Conservation (phyloP, 2,329 filamentous ascomycete species). For the Penicillium polonicum region DNA sequence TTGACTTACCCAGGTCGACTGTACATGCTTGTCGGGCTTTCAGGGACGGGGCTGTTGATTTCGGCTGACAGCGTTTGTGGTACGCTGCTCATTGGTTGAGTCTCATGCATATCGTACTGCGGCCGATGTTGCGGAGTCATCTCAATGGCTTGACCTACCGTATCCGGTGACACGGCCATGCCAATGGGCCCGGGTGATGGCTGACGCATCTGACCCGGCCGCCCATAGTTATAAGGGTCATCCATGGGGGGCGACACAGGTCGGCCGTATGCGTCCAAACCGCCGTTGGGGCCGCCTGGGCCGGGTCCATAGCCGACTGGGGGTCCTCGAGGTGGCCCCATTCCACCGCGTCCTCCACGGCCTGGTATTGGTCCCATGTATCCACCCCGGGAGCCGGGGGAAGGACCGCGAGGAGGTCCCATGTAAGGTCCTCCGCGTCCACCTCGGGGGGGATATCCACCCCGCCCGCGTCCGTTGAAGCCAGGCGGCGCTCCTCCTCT, state of each 20-base stretch:
- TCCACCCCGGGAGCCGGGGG: slow-evolving; percentile 46
- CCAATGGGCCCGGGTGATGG: slow-evolving; percentile 36
- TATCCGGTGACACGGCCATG: slow-evolving; percentile 39
- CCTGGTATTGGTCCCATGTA: slow-evolving; percentile 37
- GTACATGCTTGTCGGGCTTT: slow-evolving; percentile 71
- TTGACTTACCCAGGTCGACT: slow-evolving; percentile 68
- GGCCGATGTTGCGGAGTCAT: slow-evolving; percentile 71
- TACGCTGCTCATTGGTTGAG: slow-evolving; percentile 36
- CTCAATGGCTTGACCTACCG: slow-evolving; percentile 67
- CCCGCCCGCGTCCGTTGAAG: slow-evolving; percentile 57
- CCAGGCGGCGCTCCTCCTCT: slow-evolving; percentile 41
- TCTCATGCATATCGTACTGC: slow-evolving; percentile 19
- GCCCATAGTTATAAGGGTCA: slow-evolving; percentile 27
- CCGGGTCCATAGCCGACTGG: slow-evolving; percentile 46
- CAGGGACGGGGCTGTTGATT: slow-evolving; percentile 34
- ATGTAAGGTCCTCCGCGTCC: slow-evolving; percentile 44
- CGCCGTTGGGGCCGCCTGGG: slow-evolving; percentile 38
- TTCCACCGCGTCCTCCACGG: slow-evolving; percentile 40
- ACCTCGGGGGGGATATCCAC: slow-evolving; percentile 52
- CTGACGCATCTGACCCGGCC: slow-evolving; percentile 21
- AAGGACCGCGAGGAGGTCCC: slow-evolving; percentile 33
- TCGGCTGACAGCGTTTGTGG: slow-evolving; percentile 31
- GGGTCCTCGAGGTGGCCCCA: slow-evolving; percentile 42
- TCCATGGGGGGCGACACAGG: slow-evolving; percentile 27
- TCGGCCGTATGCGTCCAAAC: slow-evolving; percentile 39